A percentile compares a stretch with the other conserved stretches of the same genome.
phyloP scores from a whole-genome alignment of 2,329 filamentous ascomycete genomes.

The Lachnellula suecica region DNA sequence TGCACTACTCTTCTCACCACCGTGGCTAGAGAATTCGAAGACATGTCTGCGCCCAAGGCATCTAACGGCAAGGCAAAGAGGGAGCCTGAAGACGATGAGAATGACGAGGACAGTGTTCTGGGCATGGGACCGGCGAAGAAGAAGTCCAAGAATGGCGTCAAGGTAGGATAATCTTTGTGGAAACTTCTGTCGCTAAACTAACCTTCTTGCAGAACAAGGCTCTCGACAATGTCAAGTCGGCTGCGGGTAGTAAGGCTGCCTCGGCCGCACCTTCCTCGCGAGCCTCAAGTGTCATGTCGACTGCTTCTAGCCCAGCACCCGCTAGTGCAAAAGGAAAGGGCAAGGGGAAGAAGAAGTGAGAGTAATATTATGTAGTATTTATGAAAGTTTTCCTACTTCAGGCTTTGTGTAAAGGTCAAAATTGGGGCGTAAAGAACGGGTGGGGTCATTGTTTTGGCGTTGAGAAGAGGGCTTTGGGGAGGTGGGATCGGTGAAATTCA shows the following conservation, averaged over 20 bases:
- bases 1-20: constrained; percentile 94
- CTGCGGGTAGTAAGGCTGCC: constrained; percentile 66
- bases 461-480: not conserved
- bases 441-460: constrained; percentile 22
- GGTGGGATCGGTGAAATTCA: not conserved
- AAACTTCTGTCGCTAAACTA: constrained; percentile 14
- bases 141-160: constrained; percentile 85
- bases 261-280: constrained; percentile 73
- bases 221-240: constrained; percentile 80
- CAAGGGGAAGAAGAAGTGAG: constrained; percentile 54
- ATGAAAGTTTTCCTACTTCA: constrained; percentile 16
- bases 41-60: constrained; percentile 46
- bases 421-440: constrained; percentile 17
- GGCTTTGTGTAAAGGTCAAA: constrained; percentile 19
- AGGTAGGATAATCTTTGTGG: constrained; percentile 42
- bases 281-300: constrained; percentile 85
- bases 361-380: constrained; percentile 13
- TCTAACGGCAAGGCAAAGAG: constrained; percentile 71
- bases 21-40: constrained; percentile 92
- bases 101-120: constrained; percentile 78
- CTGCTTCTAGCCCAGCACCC: constrained; percentile 53
- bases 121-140: constrained; percentile 88
- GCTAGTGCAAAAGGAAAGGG: constrained; percentile 40
- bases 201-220: constrained; percentile 74
- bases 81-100: constrained; percentile 76